Evolutionary conservation across 2,329 filamentous ascomycete species (phyloP).

Genomic region (Penicillium thymicola): DNA sequence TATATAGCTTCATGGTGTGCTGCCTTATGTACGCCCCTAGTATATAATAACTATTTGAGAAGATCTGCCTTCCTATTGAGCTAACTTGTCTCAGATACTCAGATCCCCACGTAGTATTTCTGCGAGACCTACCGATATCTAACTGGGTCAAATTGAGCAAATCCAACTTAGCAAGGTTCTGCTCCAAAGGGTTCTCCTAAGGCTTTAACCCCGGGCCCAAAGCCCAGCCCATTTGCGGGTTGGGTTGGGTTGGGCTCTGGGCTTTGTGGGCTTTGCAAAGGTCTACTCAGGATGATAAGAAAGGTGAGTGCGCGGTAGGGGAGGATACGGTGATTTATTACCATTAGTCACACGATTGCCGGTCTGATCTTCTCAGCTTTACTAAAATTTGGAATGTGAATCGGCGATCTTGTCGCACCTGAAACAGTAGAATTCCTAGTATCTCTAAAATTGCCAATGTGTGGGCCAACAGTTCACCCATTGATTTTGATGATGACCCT

Average conservation of each 20-base stretch:
- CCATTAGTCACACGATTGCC: not conserved
- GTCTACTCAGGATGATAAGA: not conserved
- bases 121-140: not conserved
- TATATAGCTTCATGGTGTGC: not conserved
- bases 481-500: not conserved
- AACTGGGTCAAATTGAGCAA: no score
- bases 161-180: no score
- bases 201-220: no score
- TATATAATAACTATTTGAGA: not conserved
- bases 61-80: not conserved
- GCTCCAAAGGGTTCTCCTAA: no score
- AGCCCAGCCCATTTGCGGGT: no score
- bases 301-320: not conserved
- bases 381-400: not conserved
- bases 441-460: not conserved
- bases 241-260: no score
- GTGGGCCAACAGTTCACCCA: not conserved
- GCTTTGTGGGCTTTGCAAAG: no score
- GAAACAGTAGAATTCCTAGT: not conserved
- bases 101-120: not conserved
- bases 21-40: not conserved
- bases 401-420: not conserved
- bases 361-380: not conserved
- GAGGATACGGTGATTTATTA: not conserved
- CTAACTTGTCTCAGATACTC: not conserved